Percentiles rank a stretch among this genome's conserved stretches.
Evolutionary conservation across 2,329 filamentous ascomycete genomes (phyloP).

Genomic region (Rutstroemia sp.): DNA sequence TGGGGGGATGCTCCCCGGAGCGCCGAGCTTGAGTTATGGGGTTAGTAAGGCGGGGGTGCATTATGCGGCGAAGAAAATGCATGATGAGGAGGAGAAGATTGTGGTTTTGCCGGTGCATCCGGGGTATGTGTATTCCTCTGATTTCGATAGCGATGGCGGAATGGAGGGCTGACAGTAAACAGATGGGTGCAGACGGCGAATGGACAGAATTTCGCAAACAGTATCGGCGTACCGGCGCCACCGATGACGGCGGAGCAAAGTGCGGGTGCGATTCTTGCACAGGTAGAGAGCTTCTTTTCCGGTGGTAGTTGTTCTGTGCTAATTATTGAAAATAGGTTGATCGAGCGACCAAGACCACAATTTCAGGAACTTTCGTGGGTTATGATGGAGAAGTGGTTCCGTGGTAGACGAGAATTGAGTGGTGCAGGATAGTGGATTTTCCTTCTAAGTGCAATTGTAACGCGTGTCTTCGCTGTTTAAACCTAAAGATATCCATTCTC

Average conservation of each 20-base stretch:
- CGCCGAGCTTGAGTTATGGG: constrained; percentile 33
- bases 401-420: constrained; percentile 20
- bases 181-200: constrained; percentile 36
- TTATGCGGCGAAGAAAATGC: constrained; percentile 31
- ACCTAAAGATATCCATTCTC: too few species aligned
- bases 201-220: constrained; percentile 32
- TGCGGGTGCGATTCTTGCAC: constrained; percentile 27
- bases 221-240: constrained; percentile 29
- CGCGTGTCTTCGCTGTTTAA: too few species aligned
- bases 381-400: constrained; percentile 18
- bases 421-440: too few species aligned
- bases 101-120: constrained; percentile 28
- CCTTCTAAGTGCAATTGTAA: too few species aligned
- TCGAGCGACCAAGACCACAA: constrained; percentile 30
- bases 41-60: constrained; percentile 36
- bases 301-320: not conserved
- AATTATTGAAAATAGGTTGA: constrained; percentile 25
- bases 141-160: not conserved
- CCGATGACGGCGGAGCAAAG: constrained; percentile 31
- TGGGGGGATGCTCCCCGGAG: constrained; percentile 12
- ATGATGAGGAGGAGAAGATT: constrained; percentile 32
- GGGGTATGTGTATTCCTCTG: constrained; percentile 14
- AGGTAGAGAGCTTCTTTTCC: constrained; percentile 15
- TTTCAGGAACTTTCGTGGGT: constrained; percentile 21
- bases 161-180: not conserved